A percentile compares a stretch with the other conserved stretches of the same genome.
Conservation (phyloP, 2,329 filamentous ascomycete species). For the Ceratocystis albifundus region DNA sequence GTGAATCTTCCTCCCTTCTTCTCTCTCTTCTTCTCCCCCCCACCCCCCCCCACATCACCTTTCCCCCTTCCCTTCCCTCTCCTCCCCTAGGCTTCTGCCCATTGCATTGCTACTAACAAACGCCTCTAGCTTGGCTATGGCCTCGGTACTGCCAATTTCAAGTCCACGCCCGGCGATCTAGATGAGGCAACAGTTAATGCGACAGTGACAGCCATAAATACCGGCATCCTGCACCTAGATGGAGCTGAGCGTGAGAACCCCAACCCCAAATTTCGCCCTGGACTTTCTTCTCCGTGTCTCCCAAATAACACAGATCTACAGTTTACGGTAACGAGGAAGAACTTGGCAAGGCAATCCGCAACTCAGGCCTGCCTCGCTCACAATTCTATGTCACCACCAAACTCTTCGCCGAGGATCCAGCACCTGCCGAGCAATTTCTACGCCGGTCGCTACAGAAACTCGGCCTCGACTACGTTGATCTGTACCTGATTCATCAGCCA, state of each 20-base stretch:
- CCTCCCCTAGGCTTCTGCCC: neutral
- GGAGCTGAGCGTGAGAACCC: conserved; percentile 51
- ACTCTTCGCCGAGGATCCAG: conserved; percentile 34
- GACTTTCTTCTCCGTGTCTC: neutral
- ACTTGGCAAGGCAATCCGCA: conserved; percentile 59
- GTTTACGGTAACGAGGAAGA: conserved; percentile 56
- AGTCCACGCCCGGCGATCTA: conserved; percentile 37
- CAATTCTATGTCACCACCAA: conserved; percentile 60
- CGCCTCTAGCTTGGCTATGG: conserved; percentile 55
- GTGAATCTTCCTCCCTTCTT: conserved; percentile 32
- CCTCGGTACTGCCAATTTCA: conserved; percentile 56
- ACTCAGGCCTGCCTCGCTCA: conserved; percentile 50
- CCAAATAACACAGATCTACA: conserved; percentile 26
- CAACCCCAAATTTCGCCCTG: neutral
- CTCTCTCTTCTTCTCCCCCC: too few relatives aligned
- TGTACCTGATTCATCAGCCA: conserved; percentile 54
- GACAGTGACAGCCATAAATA: conserved; percentile 51
- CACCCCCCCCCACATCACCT: too few relatives aligned
- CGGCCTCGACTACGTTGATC: conserved; percentile 58
- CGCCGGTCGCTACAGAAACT: conserved; percentile 51
- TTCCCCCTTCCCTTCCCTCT: too few relatives aligned
- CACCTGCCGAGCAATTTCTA: conserved; percentile 41
- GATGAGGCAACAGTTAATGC: conserved; percentile 42
- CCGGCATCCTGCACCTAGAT: conserved; percentile 64
- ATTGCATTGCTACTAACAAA: neutral